Percentiles rank a stretch among this genome's conserved stretches.
phyloP scores from a whole-genome alignment of 352 stramenopile genomes.

The Blastocystis hominis region DNA sequence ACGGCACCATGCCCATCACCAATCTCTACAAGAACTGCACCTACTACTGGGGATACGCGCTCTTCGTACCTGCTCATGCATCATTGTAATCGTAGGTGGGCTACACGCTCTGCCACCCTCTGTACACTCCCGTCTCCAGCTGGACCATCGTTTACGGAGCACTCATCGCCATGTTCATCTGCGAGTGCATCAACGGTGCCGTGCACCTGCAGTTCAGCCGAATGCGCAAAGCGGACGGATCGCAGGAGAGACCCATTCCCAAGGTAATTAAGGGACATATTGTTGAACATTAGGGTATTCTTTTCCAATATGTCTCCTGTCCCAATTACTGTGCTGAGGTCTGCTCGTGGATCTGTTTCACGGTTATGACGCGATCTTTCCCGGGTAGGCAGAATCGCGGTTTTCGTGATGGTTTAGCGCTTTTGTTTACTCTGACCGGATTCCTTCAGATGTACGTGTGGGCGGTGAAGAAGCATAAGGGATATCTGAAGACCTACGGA shows the following conservation, averaged over 20 bases:
- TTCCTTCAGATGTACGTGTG: conserved; percentile 79
- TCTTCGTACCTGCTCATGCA: conserved; percentile 60
- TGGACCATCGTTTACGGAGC: background rate
- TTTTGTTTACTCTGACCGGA: conserved; percentile 73
- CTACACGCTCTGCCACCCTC: conserved; percentile 72
- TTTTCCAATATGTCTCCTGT: conserved; percentile 76
- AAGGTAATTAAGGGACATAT: background rate
- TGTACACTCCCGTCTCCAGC: conserved; percentile 62
- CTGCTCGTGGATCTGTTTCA: conserved; percentile 76
- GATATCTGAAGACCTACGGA: conserved; percentile 75
- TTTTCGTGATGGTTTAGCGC: conserved; percentile 59
- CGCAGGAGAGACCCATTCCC: conserved; percentile 65
- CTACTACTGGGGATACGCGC: conserved; percentile 77
- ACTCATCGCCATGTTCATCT: conserved; percentile 61
- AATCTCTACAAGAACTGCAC: conserved; percentile 80
- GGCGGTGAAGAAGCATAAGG: conserved; percentile 75
- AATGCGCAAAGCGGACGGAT: conserved; percentile 70
- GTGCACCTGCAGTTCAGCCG: conserved; percentile 75
- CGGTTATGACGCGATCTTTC: conserved; percentile 71
- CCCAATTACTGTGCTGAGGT: conserved; percentile 82
- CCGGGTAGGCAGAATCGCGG: conserved; percentile 62
- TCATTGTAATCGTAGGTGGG: conserved; percentile 62
- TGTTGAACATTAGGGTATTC: conserved; percentile 25
- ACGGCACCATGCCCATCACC: conserved; percentile 73
- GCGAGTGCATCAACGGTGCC: conserved; percentile 73